Percentiles rank a stretch among this genome's conserved stretches.
Conservation (phyloP, 179 eudicot species). For the Amaranthus tricolor region DNA sequence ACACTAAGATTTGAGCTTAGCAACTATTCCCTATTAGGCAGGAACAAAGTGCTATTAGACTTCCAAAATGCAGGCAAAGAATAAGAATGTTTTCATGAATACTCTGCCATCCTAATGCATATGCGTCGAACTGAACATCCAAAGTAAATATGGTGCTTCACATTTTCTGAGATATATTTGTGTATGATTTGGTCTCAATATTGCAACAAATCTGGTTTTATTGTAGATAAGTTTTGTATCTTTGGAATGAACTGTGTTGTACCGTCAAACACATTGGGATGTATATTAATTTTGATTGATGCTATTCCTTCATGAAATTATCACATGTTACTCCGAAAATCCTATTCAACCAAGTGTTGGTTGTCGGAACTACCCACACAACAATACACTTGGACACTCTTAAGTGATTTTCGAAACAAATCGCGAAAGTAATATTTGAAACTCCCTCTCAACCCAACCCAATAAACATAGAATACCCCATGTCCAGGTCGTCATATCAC, state of each 20-base stretch:
- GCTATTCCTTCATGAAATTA: too few species aligned
- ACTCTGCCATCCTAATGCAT: not conserved
- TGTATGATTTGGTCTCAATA: not conserved
- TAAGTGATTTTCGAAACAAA: not conserved
- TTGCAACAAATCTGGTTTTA: not conserved
- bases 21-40: not conserved
- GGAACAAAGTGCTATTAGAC: conserved; percentile 4
- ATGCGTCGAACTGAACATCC: not conserved
- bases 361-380: not conserved
- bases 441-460: not conserved
- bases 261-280: conserved; percentile 14
- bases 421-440: not conserved
- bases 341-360: not conserved
- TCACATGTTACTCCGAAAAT: not conserved
- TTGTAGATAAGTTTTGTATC: conserved; percentile 11
- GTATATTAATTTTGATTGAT: not conserved
- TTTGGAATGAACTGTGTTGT: not conserved
- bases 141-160: not conserved
- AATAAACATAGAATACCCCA: too few species aligned
- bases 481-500: not conserved
- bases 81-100: not conserved
- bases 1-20: not conserved
- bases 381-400: too few species aligned
- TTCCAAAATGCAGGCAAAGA: not conserved
- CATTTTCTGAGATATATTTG: not conserved